Evolutionary conservation across 345 rosid genomes (phyloP).

Genomic region (Brassica cretica): DNA sequence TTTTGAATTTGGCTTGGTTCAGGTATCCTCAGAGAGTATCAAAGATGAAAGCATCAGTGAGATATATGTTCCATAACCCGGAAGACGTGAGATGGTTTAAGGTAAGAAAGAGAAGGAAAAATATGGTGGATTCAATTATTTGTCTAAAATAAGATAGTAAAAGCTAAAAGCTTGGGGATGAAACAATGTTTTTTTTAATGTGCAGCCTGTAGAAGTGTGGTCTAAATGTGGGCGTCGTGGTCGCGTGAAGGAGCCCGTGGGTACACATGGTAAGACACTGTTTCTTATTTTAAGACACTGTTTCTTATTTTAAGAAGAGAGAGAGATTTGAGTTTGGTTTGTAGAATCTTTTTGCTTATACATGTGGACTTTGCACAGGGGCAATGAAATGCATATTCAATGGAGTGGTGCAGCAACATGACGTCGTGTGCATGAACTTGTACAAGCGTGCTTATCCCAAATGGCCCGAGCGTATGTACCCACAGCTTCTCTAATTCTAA

Average conservation of each 20-base stretch:
- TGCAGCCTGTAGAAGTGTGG: constrained; percentile 94
- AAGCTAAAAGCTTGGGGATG: constrained; percentile 8
- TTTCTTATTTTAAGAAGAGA: neutral
- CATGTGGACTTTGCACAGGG: constrained; percentile 47
- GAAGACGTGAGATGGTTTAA: constrained; percentile 98
- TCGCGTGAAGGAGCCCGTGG: constrained; percentile 90
- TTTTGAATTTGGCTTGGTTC: constrained; percentile 36
- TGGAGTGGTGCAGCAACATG: constrained; percentile 84
- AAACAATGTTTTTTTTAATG: neutral
- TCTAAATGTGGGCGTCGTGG: constrained; percentile 83
- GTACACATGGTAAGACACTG: constrained; percentile 75
- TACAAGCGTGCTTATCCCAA: constrained; percentile 89
- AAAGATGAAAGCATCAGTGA: constrained; percentile 72
- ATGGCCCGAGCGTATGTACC: constrained; percentile 80
- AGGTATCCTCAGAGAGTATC: constrained; percentile 96
- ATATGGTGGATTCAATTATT: neutral
- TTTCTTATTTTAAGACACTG: neutral
- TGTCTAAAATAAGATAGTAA: neutral
- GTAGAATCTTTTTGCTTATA: neutral
- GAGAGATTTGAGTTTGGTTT: neutral
- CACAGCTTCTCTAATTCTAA: constrained; percentile 34
- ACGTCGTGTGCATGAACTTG: constrained; percentile 85
- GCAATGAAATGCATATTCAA: constrained; percentile 87
- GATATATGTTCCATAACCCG: constrained; percentile 92
- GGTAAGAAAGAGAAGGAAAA: constrained; percentile 44